Evolutionary conservation across 2,329 filamentous ascomycete genomes (phyloP), one percentile per base, ranked within the genome.

Genomic region (Botryotinia convoluta): DNA sequence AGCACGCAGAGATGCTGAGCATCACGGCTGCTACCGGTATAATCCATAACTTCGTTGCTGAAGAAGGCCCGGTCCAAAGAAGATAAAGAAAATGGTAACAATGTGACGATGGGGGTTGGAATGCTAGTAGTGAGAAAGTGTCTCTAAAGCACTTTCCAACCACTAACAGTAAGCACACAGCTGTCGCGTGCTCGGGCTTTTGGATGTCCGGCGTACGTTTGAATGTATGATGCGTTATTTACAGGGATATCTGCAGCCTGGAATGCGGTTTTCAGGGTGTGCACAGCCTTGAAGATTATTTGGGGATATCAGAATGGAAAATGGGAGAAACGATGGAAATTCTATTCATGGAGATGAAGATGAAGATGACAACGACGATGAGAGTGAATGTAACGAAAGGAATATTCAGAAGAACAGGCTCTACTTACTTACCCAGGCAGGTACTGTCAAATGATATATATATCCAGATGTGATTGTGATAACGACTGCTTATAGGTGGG

Each of bases 1-100:
- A 95, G 85, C 60, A 95, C 91, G 79, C 90, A 92, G 75, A 95
- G 88, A 81, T 95, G 93, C 76, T 92, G 86, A 65, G 91, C 89
- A 74, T 87, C 83, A 62, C 80, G 71, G 79, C 83, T 86, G 76
- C 87, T 87, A 76, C 88, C 87, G 74, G 83, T 85, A 79, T 85
- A 85, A 76, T 86, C 83, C 80, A 84, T 84, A 76, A 82, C 83
- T 74, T 74, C 75, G 71, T 78, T 76, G 65, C 77, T 79, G 75
- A 82, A 78, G 74, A 82, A 79, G 74, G 79, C 79, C 78, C 80
- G 79, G 80, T 82, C 79, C 73, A 81, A 77, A 74, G 81, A 82
- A 74, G 78, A 78, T 70, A 81, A 71, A 32, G 77, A 80, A 67
- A 82, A 82, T 22, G 81, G 80, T 62, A 81, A 74, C 77, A 81